These are phyloP conservation scores for Patellifolia procumbens DNA, from an alignment of 179 eudicot species.

Conservation along the genomic window DNA sequence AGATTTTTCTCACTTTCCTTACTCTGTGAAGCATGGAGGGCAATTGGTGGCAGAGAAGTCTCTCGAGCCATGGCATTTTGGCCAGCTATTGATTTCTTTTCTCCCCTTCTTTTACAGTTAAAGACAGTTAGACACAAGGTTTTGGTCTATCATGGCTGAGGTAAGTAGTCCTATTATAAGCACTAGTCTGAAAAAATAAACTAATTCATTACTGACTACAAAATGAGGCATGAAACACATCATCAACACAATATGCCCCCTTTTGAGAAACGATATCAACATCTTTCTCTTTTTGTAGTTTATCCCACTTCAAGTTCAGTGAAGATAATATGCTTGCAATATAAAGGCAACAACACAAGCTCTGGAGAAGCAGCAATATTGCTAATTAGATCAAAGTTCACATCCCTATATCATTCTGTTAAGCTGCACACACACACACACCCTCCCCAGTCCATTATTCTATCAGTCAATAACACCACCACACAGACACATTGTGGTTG, in stretches of 20 bases:
- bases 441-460: neutral
- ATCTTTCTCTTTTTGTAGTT: neutral
- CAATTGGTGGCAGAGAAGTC: too few relatives aligned
- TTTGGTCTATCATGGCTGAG: too few relatives aligned
- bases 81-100: too few relatives aligned
- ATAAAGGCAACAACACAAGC: neutral
- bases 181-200: too few relatives aligned
- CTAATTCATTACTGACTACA: neutral
- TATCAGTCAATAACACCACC: neutral
- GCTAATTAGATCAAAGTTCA: neutral
- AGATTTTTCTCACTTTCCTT: too few relatives aligned
- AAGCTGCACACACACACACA: conserved; percentile 5
- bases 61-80: too few relatives aligned
- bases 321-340: neutral
- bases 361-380: neutral
- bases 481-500: neutral
- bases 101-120: too few relatives aligned
- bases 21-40: too few relatives aligned
- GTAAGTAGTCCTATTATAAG: too few relatives aligned
- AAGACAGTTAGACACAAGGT: too few relatives aligned
- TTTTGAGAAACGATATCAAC: neutral
- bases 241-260: neutral
- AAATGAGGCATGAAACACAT: neutral
- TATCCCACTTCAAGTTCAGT: neutral
- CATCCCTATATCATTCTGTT: neutral